A percentile compares a stretch with the other conserved stretches of the same genome.
Conservation (phyloP, 2,329 filamentous ascomycete genomes). For the Cladosporium sp. region DNA sequence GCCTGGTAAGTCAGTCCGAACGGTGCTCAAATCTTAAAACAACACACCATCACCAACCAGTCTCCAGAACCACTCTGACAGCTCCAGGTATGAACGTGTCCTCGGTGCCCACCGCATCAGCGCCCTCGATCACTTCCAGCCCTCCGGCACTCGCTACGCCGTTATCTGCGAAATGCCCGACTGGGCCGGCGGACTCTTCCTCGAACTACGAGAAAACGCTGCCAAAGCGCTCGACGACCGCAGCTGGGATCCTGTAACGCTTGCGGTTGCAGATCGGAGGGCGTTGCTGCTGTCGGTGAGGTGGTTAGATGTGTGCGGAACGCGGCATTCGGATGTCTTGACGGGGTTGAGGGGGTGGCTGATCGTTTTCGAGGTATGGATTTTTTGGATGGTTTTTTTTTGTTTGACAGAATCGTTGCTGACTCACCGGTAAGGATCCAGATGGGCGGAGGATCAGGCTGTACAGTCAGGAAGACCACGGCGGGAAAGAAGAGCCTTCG, state of each 20-base stretch:
- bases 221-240: conserved; percentile 14
- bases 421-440: background rate
- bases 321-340: conserved; percentile 14
- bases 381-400: background rate
- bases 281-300: conserved; percentile 1
- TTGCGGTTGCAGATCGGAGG: background rate
- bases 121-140: conserved; percentile 18
- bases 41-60: background rate
- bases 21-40: background rate
- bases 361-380: conserved; percentile 17
- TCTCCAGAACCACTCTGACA: background rate
- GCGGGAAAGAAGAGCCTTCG: conserved; percentile 15
- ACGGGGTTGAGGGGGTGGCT: conserved; percentile 16
- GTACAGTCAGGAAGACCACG: conserved; percentile 13
- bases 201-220: conserved; percentile 16
- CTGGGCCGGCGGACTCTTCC: conserved; percentile 7
- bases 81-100: conserved; percentile 17
- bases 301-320: conserved; percentile 16
- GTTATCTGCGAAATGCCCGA: conserved; percentile 18
- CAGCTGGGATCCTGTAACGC: conserved; percentile 15
- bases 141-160: conserved; percentile 8
- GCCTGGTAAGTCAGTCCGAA: conserved; percentile 12
- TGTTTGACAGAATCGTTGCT: background rate
- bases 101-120: conserved; percentile 18
- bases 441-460: conserved; percentile 16